Conservation (phyloP, 139 green algal species). For the Micromonas pusilla region DNA sequence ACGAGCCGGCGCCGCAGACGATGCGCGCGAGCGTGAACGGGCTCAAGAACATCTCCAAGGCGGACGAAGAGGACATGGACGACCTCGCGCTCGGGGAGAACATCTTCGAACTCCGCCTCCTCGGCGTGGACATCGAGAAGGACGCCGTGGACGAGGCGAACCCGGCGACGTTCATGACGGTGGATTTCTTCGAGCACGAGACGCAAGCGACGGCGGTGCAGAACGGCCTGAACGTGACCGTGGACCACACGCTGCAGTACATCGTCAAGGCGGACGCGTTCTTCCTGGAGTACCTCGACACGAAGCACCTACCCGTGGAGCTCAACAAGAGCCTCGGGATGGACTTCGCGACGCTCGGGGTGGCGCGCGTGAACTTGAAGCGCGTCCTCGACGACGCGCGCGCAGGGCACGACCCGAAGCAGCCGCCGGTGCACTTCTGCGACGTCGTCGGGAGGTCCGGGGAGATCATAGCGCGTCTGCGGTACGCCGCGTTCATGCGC, state of each 20-base stretch:
- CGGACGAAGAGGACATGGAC: not conserved
- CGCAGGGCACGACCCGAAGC: not conserved
- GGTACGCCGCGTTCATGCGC: not conserved
- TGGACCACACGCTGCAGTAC: conserved; percentile 16
- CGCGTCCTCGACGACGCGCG: not conserved
- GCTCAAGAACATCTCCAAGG: not conserved
- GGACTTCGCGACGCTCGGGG: conserved; percentile 14
- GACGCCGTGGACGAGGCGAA: not conserved
- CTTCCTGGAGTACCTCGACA: conserved; percentile 28
- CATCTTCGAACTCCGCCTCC: conserved; percentile 9
- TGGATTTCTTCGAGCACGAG: conserved; percentile 30
- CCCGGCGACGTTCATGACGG: conserved; percentile 17
- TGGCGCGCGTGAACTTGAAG: not conserved
- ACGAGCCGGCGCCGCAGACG: not conserved
- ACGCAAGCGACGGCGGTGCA: conserved; percentile 18
- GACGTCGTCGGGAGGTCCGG: not conserved
- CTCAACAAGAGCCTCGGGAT: not conserved
- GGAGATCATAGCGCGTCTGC: not conserved
- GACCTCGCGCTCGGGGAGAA: conserved; percentile 9
- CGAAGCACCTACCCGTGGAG: conserved; percentile 1
- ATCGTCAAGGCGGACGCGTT: conserved; percentile 14
- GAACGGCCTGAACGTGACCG: not conserved
- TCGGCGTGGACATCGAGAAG: conserved; percentile 3
- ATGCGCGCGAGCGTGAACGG: not conserved
- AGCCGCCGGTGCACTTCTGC: not conserved